Base-by-base conservation (phyloP, 352 stramenopile genomes). In the Pythium pyrilobum region DNA sequence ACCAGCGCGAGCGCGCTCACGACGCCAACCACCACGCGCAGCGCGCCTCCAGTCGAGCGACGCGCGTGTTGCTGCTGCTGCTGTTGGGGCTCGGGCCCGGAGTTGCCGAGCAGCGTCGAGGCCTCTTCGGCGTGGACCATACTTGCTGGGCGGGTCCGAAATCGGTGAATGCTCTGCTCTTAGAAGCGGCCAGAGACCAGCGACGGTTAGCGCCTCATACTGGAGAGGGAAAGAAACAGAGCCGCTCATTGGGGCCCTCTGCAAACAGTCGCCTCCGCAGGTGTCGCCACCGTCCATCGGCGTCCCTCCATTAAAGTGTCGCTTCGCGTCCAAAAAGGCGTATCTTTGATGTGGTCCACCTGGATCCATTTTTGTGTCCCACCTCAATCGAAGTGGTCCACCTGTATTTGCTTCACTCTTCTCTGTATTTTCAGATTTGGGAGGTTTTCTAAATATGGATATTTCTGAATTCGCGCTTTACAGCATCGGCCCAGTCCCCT, bases 1-100 rank as follows among this genome's bases (percentile, higher is more conserved):
- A 67, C 43, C 13, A 74, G 37, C 12, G 45, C 31, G 4, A 62
- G 16, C 0, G 59, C 56, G 10, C 53, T 56, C 6, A 69, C 25
- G 28, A 65, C 31, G 18, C 58, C 52, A 16, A 66, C 18, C 11
- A 24, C 31, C 0, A 56, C 25, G 10, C 58, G 58, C 46, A 66
- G 16, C 31, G n/a, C 56, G 56, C 13, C 49, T 42, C 24, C 34
- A 18, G 36, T n/a, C 32, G 34, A 44, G 6, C 32, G 29, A 7
- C 6, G 12, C 18, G 20, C 25, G 12, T 47, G 39, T 7, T 25
- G 27, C 24, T 24, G 40, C 18, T 34, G 25, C 18, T 41, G 34
- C 32, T 42, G 12, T 42, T 42, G 15, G 9, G 8, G 15, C 15
- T 8, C 8, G 31, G 18, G 15, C 21, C 13, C 15, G 32, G n/a